Evolutionary conservation across 2,329 filamentous ascomycete species (phyloP).

Genomic region (Fusarium sp.): DNA sequence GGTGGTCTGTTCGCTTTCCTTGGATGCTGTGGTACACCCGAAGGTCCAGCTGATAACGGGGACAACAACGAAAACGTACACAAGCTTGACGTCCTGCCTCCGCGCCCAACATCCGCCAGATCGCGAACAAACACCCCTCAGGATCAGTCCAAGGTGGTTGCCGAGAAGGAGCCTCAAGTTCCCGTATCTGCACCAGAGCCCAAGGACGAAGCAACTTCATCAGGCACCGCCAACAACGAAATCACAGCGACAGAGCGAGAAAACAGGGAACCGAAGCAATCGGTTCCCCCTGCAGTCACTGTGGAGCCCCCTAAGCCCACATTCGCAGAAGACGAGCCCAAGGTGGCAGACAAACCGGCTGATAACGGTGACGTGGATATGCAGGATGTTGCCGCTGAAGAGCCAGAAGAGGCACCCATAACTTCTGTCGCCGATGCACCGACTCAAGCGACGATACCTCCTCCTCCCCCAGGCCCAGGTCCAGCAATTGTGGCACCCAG

Average conservation of each 20-base stretch:
- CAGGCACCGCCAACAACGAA: slow-evolving; percentile 62
- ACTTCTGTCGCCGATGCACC: slow-evolving; percentile 56
- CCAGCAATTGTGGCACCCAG: slow-evolving; percentile 58
- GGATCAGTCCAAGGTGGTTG: slow-evolving; percentile 61
- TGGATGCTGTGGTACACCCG: slow-evolving; percentile 75
- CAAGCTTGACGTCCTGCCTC: slow-evolving; percentile 69
- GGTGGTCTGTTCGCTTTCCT: slow-evolving; percentile 71
- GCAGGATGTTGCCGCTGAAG: slow-evolving; percentile 70
- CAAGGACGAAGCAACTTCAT: slow-evolving; percentile 62
- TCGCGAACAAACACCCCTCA: slow-evolving; percentile 66
- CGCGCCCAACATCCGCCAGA: slow-evolving; percentile 67
- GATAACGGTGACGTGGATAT: slow-evolving; percentile 76
- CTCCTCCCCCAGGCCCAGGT: slow-evolving; percentile 62
- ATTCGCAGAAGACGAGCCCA: slow-evolving; percentile 43
- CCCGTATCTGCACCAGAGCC: slow-evolving; percentile 54
- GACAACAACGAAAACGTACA: slow-evolving; percentile 68
- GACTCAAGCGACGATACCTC: slow-evolving; percentile 53
- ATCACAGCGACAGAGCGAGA: slow-evolving; percentile 58
- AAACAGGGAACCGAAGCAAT: slow-evolving; percentile 63
- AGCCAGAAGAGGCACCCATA: slow-evolving; percentile 61
- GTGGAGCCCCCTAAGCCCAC: slow-evolving; percentile 60
- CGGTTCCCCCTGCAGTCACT: slow-evolving; percentile 53
- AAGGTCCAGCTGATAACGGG: slow-evolving; percentile 67
- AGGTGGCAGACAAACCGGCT: slow-evolving; percentile 54
- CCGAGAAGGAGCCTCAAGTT: slow-evolving; percentile 64